Conservation (phyloP, 2,329 filamentous ascomycete genomes). For the Ophiostoma triangulosporum region DNA sequence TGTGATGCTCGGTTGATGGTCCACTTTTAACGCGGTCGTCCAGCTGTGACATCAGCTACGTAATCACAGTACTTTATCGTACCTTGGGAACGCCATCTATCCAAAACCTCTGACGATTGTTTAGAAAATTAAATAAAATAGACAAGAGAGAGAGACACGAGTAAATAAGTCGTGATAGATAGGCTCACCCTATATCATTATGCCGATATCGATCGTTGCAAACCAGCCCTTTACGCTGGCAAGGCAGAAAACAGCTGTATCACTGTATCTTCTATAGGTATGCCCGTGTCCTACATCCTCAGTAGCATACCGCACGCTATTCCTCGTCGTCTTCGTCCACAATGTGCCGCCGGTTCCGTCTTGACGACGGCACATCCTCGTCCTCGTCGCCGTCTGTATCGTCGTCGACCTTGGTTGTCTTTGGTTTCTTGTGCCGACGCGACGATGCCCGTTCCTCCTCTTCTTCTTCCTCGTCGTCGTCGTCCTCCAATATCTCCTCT, state of each 20-base stretch:
- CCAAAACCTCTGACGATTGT: too few relatives aligned
- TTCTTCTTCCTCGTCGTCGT: conserved; percentile 37
- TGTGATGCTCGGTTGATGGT: background rate
- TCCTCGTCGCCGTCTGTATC: conserved; percentile 38
- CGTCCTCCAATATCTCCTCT: conserved; percentile 43
- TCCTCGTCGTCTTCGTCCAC: conserved; percentile 47
- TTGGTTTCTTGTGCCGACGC: conserved; percentile 34
- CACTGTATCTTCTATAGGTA: too few relatives aligned
- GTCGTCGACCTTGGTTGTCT: conserved; percentile 35
- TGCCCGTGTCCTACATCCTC: too few relatives aligned
- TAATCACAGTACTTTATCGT: background rate
- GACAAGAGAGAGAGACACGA: background rate
- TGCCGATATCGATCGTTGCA: too few relatives aligned
- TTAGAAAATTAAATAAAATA: background rate
- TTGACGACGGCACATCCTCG: conserved; percentile 29
- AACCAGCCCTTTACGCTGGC: too few relatives aligned
- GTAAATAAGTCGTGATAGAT: too few relatives aligned
- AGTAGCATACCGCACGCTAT: background rate
- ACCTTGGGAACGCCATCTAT: too few relatives aligned
- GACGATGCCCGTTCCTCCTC: conserved; percentile 45
- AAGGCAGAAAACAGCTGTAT: too few relatives aligned
- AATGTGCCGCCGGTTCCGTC: conserved; percentile 40
- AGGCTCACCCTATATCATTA: too few relatives aligned
- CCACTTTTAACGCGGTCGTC: background rate
- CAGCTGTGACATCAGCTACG: background rate